Evolutionary conservation across 805 yeast genomes (phyloP), one percentile per base, ranked within the genome.

Genomic region (Metschnikowia similis): DNA sequence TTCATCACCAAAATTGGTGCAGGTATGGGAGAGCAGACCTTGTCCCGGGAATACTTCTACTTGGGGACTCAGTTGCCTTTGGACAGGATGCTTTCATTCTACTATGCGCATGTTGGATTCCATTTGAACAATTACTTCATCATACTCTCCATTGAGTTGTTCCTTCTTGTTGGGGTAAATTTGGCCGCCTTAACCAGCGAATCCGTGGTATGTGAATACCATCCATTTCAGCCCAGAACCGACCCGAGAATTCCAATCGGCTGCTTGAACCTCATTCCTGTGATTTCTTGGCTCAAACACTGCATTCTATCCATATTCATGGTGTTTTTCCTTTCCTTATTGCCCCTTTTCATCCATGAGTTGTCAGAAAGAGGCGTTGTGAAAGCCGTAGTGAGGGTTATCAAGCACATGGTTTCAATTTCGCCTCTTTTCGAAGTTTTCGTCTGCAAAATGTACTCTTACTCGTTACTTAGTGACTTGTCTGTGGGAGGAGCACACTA

Each of bases 1-100:
- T 87, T 87, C 78, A 86, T 90, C 21, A 86, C 91, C 38, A 87
- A 87, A 71, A 86, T 87, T 78, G 95, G 95, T 70, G 91, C 94
- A 58, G 95, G 95, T 71, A 87, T 87, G 95, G 94, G 94, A 67
- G 95, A 87, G 70, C 95, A 87, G 67, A 84, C 87, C 84, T 72
- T 87, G 53, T 85, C 91, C 28, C 79, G 95, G 71, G 95, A 87
- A 66, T 87, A 87, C 66, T 87, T 83, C 69, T 85, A 86, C 67
- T 68, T 87, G 67, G 89, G 92, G 62, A 84, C 92, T 35, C 90
- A 84, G 63, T 72, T 87, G 55, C 94, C 92, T 40, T 69, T 87
- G 61, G 92, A 87, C 66, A 79, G 92, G 69, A 84, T 87, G 76
- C 76, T 87, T 56, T 84, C 92, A 8, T 87, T 87, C 75, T 87